Conservation (phyloP, 2,329 filamentous ascomycete genomes). For the Diaporthe citri region DNA sequence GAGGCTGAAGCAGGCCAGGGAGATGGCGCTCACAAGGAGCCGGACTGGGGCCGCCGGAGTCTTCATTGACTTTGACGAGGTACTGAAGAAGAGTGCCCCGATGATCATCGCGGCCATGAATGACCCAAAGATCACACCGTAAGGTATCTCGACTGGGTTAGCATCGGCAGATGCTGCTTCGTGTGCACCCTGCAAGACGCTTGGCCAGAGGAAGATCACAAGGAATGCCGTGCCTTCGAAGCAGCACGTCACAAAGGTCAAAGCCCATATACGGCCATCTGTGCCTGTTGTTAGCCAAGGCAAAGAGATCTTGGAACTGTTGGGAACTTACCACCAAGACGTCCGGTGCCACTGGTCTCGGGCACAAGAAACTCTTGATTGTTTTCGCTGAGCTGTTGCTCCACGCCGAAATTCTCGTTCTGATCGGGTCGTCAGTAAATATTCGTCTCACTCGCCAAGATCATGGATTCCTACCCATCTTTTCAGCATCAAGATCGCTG, state of each 20-base stretch:
- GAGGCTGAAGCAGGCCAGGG: conserved; percentile 45
- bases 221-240: conserved; percentile 52
- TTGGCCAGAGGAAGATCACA: conserved; percentile 51
- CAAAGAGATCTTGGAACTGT: not conserved
- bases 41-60: conserved; percentile 19
- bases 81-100: conserved; percentile 40
- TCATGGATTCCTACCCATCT: conserved; percentile 44
- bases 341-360: not conserved
- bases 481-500: conserved; percentile 47
- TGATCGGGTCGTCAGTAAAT: not conserved
- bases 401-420: conserved; percentile 41
- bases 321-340: conserved; percentile 33
- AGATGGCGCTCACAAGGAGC: conserved; percentile 45
- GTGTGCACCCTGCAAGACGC: conserved; percentile 48
- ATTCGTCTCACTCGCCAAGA: no score
- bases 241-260: conserved; percentile 50
- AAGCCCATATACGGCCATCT: conserved; percentile 48
- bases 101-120: conserved; percentile 56
- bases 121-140: conserved; percentile 64
- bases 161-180: not conserved
- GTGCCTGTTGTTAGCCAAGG: conserved; percentile 16
- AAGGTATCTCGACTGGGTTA: conserved; percentile 38
- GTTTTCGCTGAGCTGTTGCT: not conserved
- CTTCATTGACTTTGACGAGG: not conserved
- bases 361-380: not conserved